Percentiles rank a stretch among this genome's conserved stretches.
These are phyloP conservation scores for Fusarium multiceps DNA, from an alignment of 2,329 filamentous ascomycete species.

Conservation along the genomic window DNA sequence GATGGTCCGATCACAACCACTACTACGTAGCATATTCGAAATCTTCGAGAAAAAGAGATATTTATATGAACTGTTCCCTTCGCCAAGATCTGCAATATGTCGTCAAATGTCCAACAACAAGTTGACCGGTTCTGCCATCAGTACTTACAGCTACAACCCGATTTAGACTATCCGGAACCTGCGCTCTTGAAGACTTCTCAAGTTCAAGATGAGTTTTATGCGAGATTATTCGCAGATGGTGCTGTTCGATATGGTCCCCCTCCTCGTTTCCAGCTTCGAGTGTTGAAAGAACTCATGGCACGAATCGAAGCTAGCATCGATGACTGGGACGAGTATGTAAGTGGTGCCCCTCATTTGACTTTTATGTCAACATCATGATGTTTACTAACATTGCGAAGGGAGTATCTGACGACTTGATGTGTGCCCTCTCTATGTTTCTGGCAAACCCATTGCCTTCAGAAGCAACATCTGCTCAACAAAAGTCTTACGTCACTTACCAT, in stretches of 20 bases:
- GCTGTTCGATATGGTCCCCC: constrained; percentile 70
- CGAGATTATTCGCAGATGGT: constrained; percentile 72
- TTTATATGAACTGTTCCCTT: not conserved
- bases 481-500: constrained; percentile 79
- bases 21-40: constrained; percentile 7
- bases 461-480: constrained; percentile 73
- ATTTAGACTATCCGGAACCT: constrained; percentile 72
- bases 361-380: not conserved
- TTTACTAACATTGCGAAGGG: constrained; percentile 66
- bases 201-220: constrained; percentile 75
- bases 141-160: constrained; percentile 79
- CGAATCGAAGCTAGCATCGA: constrained; percentile 79
- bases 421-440: constrained; percentile 72
- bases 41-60: not conserved
- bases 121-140: constrained; percentile 73
- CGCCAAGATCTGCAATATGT: constrained; percentile 16
- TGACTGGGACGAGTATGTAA: constrained; percentile 89
- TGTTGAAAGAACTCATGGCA: constrained; percentile 78
- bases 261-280: constrained; percentile 73
- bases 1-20: constrained; percentile 21
- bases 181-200: constrained; percentile 67
- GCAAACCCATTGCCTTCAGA: constrained; percentile 72
- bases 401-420: constrained; percentile 84
- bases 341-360: constrained; percentile 48
- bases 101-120: constrained; percentile 30